phyloP scores from a whole-genome alignment of 108 stramenopile species.

The Schizochytrium sp. region DNA sequence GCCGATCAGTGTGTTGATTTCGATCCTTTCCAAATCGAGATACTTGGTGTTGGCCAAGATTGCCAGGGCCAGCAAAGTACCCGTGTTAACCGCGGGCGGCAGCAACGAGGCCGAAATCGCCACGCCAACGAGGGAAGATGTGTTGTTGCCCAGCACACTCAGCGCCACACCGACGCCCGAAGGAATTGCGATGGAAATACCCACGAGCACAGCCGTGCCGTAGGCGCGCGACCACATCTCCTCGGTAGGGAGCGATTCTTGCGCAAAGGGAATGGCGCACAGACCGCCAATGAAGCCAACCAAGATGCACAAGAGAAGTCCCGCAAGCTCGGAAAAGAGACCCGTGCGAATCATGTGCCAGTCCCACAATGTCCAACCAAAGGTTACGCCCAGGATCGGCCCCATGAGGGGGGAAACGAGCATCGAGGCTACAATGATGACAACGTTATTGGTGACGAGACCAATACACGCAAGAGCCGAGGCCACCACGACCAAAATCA shows the following conservation, averaged over 20 bases:
- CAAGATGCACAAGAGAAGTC: constrained; percentile 54
- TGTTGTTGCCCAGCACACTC: constrained; percentile 63
- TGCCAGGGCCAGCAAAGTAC: constrained; percentile 22
- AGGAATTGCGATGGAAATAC: constrained; percentile 67
- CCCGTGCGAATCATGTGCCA: constrained; percentile 48
- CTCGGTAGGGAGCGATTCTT: constrained; percentile 56
- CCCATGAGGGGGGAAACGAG: constrained; percentile 70
- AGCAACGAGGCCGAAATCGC: constrained; percentile 77
- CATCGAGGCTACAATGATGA: constrained; percentile 73
- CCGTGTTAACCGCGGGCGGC: constrained; percentile 73
- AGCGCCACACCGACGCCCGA: constrained; percentile 80
- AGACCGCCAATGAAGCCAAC: constrained; percentile 53
- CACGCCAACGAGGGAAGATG: constrained; percentile 67
- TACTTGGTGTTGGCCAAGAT: background rate
- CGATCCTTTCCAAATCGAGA: background rate
- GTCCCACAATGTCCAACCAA: constrained; percentile 61
- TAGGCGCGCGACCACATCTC: constrained; percentile 57
- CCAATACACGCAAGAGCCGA: constrained; percentile 68
- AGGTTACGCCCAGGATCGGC: constrained; percentile 45
- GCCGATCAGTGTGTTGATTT: background rate
- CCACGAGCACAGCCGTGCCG: constrained; percentile 38
- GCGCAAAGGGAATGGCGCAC: constrained; percentile 27
- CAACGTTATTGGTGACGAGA: constrained; percentile 58
- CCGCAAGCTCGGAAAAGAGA: constrained; percentile 48
- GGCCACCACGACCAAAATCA: constrained; percentile 56